Conservation (phyloP, 1,139 yeast genomes). For the Kazachstania sp. region DNA sequence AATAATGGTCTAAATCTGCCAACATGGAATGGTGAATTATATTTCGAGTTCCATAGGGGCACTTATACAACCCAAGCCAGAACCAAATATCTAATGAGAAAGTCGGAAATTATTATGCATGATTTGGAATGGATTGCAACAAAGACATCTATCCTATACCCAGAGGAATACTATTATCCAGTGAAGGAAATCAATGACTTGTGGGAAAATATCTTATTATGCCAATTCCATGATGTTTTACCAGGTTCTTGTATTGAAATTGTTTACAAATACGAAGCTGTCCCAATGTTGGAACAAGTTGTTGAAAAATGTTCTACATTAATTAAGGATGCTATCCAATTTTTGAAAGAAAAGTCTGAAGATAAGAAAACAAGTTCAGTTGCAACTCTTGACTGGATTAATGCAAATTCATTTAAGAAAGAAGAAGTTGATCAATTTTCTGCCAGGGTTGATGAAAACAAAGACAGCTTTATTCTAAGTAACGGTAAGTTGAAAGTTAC, state of each 20-base stretch:
- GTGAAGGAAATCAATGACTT: conserved; percentile 51
- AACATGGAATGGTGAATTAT: conserved; percentile 88
- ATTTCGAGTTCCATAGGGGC: conserved; percentile 93
- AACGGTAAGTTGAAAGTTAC: conserved; percentile 55
- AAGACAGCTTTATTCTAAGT: conserved; percentile 33
- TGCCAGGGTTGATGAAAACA: conserved; percentile 9
- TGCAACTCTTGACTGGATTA: conserved; percentile 33
- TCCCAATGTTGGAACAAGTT: conserved; percentile 60
- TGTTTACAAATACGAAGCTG: conserved; percentile 89
- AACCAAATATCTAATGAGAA: conserved; percentile 72
- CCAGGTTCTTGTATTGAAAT: conserved; percentile 95
- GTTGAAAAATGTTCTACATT: conserved; percentile 46
- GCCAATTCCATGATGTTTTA: conserved; percentile 93
- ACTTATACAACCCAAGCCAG: conserved; percentile 91
- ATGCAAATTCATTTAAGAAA: background rate
- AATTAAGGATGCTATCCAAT: conserved; percentile 43
- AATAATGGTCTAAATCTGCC: conserved; percentile 62
- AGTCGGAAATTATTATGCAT: conserved; percentile 68
- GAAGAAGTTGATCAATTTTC: background rate
- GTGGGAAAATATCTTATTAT: conserved; percentile 84
- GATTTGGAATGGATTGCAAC: conserved; percentile 81
- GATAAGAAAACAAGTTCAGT: conserved; percentile 23
- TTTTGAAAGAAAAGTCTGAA: conserved; percentile 24
- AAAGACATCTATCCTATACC: conserved; percentile 48
- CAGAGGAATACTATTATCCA: conserved; percentile 58